Evolutionary conservation across 2,329 filamentous ascomycete genomes (phyloP).

Genomic region (Aspergillus sergii): DNA sequence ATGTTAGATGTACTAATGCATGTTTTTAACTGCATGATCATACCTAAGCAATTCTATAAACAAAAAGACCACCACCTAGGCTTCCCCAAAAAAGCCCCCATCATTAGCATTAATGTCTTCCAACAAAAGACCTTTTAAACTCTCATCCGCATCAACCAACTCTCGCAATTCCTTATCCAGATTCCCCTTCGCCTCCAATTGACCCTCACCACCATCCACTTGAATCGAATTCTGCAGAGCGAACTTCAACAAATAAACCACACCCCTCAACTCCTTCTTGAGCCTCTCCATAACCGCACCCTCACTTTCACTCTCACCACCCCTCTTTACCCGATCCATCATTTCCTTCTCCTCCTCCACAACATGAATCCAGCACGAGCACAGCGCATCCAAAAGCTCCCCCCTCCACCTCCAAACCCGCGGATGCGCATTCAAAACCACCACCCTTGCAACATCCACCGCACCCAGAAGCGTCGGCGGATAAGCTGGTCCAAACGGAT

Average conservation of each 20-base stretch:
- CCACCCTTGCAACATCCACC: constrained; percentile 55
- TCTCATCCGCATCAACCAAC: constrained; percentile 40
- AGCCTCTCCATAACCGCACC: constrained; percentile 20
- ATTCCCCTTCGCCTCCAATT: constrained; percentile 27
- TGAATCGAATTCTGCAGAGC: constrained; percentile 31
- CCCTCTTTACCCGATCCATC: neutral
- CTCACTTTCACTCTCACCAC: constrained; percentile 4
- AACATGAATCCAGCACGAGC: constrained; percentile 65
- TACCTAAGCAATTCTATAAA: neutral
- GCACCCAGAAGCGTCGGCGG: constrained; percentile 58
- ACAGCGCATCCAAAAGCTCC: constrained; percentile 65
- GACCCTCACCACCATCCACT: constrained; percentile 21
- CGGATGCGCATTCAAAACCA: constrained; percentile 70
- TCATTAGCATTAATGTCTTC: constrained; percentile 23
- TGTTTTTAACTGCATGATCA: neutral
- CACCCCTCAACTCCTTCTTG: constrained; percentile 31
- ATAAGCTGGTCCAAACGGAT: constrained; percentile 66
- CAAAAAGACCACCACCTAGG: neutral
- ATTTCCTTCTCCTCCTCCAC: constrained; percentile 37
- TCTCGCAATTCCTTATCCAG: constrained; percentile 38
- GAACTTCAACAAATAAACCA: constrained; percentile 33
- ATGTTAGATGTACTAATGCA: neutral
- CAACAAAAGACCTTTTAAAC: constrained; percentile 32
- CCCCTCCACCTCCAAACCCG: constrained; percentile 64
- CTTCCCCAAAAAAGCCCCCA: constrained; percentile 17